Evolutionary conservation across 1,139 yeast species (phyloP).

Genomic region (Lodderomyces jiufengensis): DNA sequence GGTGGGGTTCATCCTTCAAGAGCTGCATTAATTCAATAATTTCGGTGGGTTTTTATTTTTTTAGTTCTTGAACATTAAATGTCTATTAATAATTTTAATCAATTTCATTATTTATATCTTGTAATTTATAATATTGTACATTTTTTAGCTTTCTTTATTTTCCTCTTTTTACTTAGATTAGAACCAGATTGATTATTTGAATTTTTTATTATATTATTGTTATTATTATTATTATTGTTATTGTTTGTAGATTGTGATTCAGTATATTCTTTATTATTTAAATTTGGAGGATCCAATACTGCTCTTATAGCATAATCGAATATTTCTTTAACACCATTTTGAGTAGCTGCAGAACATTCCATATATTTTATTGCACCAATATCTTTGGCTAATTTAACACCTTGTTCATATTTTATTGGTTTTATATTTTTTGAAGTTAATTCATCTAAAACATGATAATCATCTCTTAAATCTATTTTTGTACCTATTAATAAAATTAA

Average conservation of each 20-base stretch:
- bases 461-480: conserved; percentile 80
- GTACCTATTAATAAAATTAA: conserved; percentile 83
- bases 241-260: not conserved
- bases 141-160: conserved; percentile 43
- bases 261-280: conserved; percentile 8
- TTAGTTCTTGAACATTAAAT: not conserved
- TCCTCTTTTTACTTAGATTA: conserved; percentile 21
- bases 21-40: conserved; percentile 37
- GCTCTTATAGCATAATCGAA: conserved; percentile 78
- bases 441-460: conserved; percentile 70
- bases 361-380: conserved; percentile 71
- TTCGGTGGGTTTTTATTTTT: too few species aligned
- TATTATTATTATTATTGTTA: not conserved
- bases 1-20: conserved; percentile 59
- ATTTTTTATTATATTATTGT: not conserved
- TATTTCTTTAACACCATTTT: conserved; percentile 77
- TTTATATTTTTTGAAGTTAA: conserved; percentile 58
- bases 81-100: too few species aligned
- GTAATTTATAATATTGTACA: conserved; percentile 44
- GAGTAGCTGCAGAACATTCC: conserved; percentile 94
- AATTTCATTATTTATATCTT: too few species aligned
- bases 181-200: too few species aligned
- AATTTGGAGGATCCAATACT: conserved; percentile 56
- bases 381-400: conserved; percentile 64
- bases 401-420: conserved; percentile 65